These are phyloP conservation scores for Cutaneotrichosporon daszewskae DNA, from an alignment of 1,284 basidiomycete genomes.

Conservation along the genomic window DNA sequence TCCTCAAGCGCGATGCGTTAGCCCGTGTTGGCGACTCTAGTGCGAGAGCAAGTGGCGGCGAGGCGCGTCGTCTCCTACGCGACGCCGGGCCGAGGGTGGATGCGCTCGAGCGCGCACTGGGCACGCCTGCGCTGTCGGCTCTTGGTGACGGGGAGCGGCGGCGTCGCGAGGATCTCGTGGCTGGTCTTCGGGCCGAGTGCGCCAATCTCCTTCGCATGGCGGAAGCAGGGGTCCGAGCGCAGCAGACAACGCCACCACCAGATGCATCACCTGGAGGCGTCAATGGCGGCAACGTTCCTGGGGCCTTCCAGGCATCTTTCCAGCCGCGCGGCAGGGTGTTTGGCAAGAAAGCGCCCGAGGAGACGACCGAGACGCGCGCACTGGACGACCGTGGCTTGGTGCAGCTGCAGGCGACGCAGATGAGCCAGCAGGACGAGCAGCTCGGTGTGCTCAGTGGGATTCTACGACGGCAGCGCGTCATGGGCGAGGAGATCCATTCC, in stretches of 20 bases:
- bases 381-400: constrained; percentile 76
- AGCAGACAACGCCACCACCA: constrained; percentile 3
- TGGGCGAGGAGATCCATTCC: constrained; percentile 78
- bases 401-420: constrained; percentile 69
- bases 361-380: constrained; percentile 79
- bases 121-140: constrained; percentile 57
- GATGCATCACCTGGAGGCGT: not conserved
- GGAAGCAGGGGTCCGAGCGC: constrained; percentile 35
- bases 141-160: constrained; percentile 80
- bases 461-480: constrained; percentile 73
- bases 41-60: constrained; percentile 72
- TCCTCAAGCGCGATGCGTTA: constrained; percentile 79
- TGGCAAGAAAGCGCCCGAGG: constrained; percentile 59
- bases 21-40: constrained; percentile 65
- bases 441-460: constrained; percentile 72
- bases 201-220: constrained; percentile 51
- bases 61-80: constrained; percentile 75
- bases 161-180: constrained; percentile 75
- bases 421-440: constrained; percentile 78
- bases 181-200: constrained; percentile 66
- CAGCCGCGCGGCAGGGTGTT: constrained; percentile 54
- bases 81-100: constrained; percentile 65
- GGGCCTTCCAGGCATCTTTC: not conserved
- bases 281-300: not conserved
- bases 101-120: constrained; percentile 63